Conservation (phyloP, 2,329 filamentous ascomycete species). For the Phoma sp. region DNA sequence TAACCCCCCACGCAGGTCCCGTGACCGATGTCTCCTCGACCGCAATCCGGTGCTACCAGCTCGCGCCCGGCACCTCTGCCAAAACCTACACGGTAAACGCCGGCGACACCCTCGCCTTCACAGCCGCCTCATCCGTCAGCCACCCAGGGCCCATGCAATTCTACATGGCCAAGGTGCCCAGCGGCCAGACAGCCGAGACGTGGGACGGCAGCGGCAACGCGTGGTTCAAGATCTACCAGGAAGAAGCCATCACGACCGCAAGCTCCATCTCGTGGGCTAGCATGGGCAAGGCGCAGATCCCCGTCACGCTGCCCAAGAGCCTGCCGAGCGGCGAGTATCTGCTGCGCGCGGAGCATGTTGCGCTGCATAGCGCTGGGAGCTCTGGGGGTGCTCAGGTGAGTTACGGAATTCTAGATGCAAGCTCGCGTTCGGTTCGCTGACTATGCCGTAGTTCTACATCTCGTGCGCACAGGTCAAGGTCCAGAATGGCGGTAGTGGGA, state of each 20-base stretch:
- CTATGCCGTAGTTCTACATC: slow-evolving; percentile 51
- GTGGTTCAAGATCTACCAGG: slow-evolving; percentile 45
- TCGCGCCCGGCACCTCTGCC: slow-evolving; percentile 25
- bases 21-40: slow-evolving; percentile 28
- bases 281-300: slow-evolving; percentile 18
- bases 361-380: slow-evolving; percentile 48
- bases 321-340: slow-evolving; percentile 55
- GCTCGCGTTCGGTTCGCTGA: background rate
- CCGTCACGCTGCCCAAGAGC: slow-evolving; percentile 49
- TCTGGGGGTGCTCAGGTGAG: slow-evolving; percentile 43
- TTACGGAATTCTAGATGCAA: too few species aligned
- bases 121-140: slow-evolving; percentile 29
- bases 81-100: slow-evolving; percentile 25
- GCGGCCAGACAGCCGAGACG: slow-evolving; percentile 35
- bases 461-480: slow-evolving; percentile 55
- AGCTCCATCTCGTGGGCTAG: slow-evolving; percentile 1
- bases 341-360: slow-evolving; percentile 56
- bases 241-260: slow-evolving; percentile 18
- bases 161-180: slow-evolving; percentile 48
- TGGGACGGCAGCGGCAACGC: slow-evolving; percentile 45
- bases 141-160: slow-evolving; percentile 47
- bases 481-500: slow-evolving; percentile 44
- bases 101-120: slow-evolving; percentile 42
- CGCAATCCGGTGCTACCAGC: slow-evolving; percentile 42
- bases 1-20: slow-evolving; percentile 10